Percentiles rank a stretch among this genome's conserved stretches.
Conservation (phyloP, 331 rosid species). For the Phaseolus coccineus region DNA sequence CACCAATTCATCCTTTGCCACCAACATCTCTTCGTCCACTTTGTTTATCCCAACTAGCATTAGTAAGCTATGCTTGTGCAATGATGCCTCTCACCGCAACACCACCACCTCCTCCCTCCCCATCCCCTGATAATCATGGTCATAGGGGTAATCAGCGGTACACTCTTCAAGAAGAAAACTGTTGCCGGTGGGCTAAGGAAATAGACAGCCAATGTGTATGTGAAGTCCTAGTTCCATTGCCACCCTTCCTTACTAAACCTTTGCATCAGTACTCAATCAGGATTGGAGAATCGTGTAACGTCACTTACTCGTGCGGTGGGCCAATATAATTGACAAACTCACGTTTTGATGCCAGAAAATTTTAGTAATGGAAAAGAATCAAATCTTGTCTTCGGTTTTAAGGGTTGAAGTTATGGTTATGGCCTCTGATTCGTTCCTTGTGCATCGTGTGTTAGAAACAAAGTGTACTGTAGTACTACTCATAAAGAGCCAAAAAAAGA, state of each 20-base stretch:
- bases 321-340: slow-evolving; percentile 46
- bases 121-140: slow-evolving; percentile 25
- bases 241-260: slow-evolving; percentile 71
- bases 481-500: too few relatives aligned
- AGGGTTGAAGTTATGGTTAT: slow-evolving; percentile 29
- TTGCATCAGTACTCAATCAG: slow-evolving; percentile 55
- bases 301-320: slow-evolving; percentile 70
- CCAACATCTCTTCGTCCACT: slow-evolving; percentile 55
- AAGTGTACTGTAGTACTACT: background rate
- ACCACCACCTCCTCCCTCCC: slow-evolving; percentile 26
- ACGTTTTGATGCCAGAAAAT: slow-evolving; percentile 10
- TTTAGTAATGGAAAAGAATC: slow-evolving; percentile 34
- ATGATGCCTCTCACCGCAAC: slow-evolving; percentile 51
- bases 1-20: slow-evolving; percentile 34
- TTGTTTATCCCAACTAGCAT: slow-evolving; percentile 71
- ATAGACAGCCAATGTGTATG: slow-evolving; percentile 80
- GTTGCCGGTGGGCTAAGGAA: slow-evolving; percentile 79
- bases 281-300: slow-evolving; percentile 62
- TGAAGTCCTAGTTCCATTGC: slow-evolving; percentile 66
- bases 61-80: slow-evolving; percentile 77
- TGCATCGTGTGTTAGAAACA: slow-evolving; percentile 27
- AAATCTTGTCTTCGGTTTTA: slow-evolving; percentile 30
- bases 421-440: slow-evolving; percentile 15
- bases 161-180: slow-evolving; percentile 49
- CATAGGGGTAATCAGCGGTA: slow-evolving; percentile 18